These are phyloP conservation scores for Podospora pseudocomata DNA, from an alignment of 495 filamentous ascomycete genomes.

Conservation along the genomic window DNA sequence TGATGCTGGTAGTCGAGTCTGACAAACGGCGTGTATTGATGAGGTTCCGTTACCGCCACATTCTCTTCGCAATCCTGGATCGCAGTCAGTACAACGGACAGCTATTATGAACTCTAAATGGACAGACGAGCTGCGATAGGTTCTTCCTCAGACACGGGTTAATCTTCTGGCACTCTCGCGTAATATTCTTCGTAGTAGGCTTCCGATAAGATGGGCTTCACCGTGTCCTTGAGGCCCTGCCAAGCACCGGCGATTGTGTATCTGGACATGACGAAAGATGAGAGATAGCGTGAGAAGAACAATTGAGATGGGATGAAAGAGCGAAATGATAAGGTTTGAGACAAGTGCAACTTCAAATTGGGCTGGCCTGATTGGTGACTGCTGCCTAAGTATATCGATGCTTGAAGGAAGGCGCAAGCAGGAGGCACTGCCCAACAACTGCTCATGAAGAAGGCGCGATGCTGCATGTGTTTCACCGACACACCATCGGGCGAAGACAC, in stretches of 20 bases:
- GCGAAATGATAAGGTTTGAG: not conserved
- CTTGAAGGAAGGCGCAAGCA: not conserved
- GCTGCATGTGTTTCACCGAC: no score
- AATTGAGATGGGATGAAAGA: not conserved
- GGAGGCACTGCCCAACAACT: no score
- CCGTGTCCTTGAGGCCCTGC: not conserved
- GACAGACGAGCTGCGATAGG: not conserved
- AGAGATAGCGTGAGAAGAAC: not conserved
- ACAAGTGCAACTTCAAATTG: not conserved
- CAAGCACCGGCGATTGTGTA: not conserved
- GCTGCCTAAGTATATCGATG: not conserved
- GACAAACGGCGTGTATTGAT: constrained; percentile 9
- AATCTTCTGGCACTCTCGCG: not conserved
- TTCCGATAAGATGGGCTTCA: not conserved
- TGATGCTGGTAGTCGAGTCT: not conserved
- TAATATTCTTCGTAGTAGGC: not conserved
- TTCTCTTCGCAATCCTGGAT: not conserved
- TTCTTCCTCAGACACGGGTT: not conserved
- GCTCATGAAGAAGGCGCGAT: not conserved
- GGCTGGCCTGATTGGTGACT: not conserved
- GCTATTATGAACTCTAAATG: not conserved
- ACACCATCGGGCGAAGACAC: no score
- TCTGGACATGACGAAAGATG: not conserved
- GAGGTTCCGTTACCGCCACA: not conserved
- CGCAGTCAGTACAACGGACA: not conserved